Evolutionary conservation across 2,329 filamentous ascomycete species (phyloP), one percentile per base, ranked within the genome.

Genomic region (Zymoseptoria passerinii): DNA sequence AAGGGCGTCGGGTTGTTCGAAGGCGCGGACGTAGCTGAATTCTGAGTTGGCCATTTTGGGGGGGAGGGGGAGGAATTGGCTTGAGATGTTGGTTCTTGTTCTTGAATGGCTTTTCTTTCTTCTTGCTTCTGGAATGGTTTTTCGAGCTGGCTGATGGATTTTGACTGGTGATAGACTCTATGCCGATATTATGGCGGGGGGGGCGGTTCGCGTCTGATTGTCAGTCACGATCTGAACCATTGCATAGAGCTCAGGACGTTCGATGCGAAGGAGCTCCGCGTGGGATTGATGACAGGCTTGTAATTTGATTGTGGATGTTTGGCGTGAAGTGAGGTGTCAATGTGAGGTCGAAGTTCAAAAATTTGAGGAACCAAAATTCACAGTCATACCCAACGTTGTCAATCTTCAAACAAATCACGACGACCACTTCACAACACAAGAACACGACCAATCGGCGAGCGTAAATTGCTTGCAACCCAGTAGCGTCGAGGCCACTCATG

Each of bases 11-110:
- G 85, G 77, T 70, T 88, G 88, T 79, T 99, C 94, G 70, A 97
- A 97, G 52, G 79, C 76, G 72, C 89, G 90, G 63, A 97, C 92
- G 74, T 99, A 99, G 77, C 95, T 92, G 72, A 91, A 97, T 53
- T 66, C 65, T 35, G 59, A 75, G 90, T 96, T 67, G 28, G 69
- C 69, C 69, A 71, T 71, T 1, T 7, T 44, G 13, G 1, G 1
- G 16, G 35, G 35, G 4, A n/a, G 35, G 6, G 16, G 35, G 35
- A 16, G 2, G 16, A 13, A 23, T 23, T 4, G 23, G 16, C 35
- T 6, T 5, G 35, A 16, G 44, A 40, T 49, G 48, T 19, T 18
- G 53, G 19, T 28, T 10, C 27, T 18, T 52, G 16, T 28, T 44
- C 1, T 2, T 44, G 13, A n/a, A n/a, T n/a, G n/a, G n/a, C n/a